Evolutionary conservation across 1,139 yeast species (phyloP).

Genomic region (Pneumocystis wakefieldiae): DNA sequence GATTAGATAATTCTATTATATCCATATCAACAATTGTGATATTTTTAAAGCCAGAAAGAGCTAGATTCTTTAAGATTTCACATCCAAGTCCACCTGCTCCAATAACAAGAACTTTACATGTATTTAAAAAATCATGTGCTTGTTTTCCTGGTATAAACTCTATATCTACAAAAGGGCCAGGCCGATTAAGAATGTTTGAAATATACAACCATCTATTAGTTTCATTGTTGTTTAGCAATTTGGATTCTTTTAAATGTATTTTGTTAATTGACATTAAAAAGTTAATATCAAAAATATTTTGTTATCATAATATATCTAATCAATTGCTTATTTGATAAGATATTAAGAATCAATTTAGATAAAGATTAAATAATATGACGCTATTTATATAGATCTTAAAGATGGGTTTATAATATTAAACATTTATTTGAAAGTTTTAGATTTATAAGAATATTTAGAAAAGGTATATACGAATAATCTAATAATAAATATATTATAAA

Average conservation of each 20-base stretch:
- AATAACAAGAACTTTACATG: conserved; percentile 24
- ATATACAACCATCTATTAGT: conserved; percentile 4
- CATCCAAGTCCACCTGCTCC: conserved; percentile 98
- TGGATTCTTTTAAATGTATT: neutral
- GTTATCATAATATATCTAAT: no score
- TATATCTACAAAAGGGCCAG: conserved; percentile 4
- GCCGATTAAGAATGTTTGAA: conserved; percentile 1
- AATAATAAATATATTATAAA: neutral
- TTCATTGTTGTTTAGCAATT: neutral
- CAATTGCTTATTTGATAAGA: neutral
- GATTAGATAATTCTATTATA: conserved; percentile 75
- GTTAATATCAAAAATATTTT: neutral
- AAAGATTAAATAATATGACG: neutral
- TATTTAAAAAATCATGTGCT: conserved; percentile 3
- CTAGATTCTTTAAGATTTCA: conserved; percentile 73
- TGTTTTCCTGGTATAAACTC: neutral
- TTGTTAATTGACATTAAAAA: neutral
- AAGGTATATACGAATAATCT: neutral
- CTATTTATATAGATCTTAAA: no score
- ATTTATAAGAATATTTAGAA: neutral
- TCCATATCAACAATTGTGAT: conserved; percentile 90
- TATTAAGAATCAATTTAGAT: neutral
- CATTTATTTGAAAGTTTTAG: no score
- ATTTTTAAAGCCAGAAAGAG: conserved; percentile 56
- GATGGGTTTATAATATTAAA: no score